These are phyloP conservation scores for Nannochloris sp. DNA, from an alignment of 139 green algal species.

Conservation along the genomic window DNA sequence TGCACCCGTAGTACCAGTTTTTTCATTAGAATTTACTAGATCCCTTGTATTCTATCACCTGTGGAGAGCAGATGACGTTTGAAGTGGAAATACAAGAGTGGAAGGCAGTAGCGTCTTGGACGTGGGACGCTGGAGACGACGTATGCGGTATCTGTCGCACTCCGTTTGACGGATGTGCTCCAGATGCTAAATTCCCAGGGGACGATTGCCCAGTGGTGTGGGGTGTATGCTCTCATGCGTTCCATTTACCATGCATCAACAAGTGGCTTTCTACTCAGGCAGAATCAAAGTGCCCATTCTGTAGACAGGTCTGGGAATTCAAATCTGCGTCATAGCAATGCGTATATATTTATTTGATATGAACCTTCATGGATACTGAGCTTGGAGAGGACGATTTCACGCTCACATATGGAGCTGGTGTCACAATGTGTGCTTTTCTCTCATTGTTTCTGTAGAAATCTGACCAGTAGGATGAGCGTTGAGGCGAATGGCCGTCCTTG, in stretches of 20 bases:
- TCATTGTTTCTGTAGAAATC: constrained; percentile 3
- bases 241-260: constrained; percentile 61
- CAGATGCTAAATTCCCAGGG: constrained; percentile 47
- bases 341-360: constrained; percentile 2
- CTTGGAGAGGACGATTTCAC: neutral
- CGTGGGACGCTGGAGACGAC: constrained; percentile 55
- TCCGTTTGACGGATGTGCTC: constrained; percentile 50
- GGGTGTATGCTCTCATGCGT: constrained; percentile 49
- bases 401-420: neutral
- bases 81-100: constrained; percentile 49
- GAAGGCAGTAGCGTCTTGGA: constrained; percentile 50
- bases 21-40: no score
- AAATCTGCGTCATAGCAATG: constrained; percentile 7
- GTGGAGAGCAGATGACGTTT: constrained; percentile 29
- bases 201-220: constrained; percentile 57
- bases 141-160: constrained; percentile 55
- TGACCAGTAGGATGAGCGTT: constrained; percentile 28
- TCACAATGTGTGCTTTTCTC: constrained; percentile 4
- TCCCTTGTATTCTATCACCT: no score
- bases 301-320: constrained; percentile 49
- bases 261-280: constrained; percentile 47
- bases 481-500: constrained; percentile 5
- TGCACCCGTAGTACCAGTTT: no score
- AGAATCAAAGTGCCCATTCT: constrained; percentile 54
- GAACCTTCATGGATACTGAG: no score